Evolutionary conservation across 2,329 filamentous ascomycete species (phyloP).

Genomic region (Fusarium denticulatum): DNA sequence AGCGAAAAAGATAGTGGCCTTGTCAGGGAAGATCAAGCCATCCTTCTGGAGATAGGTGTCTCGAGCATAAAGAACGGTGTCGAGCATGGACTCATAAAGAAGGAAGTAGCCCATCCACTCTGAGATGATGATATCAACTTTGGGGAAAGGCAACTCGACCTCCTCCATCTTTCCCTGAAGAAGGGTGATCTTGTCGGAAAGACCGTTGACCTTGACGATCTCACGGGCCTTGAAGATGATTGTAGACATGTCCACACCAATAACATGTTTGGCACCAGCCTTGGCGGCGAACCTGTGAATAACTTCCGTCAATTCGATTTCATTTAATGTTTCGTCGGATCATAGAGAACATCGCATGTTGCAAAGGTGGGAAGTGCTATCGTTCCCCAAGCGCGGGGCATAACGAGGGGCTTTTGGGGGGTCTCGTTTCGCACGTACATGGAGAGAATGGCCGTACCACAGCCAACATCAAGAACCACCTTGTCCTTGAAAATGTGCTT

Average conservation of each 20-base stretch:
- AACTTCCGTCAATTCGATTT: constrained; percentile 12
- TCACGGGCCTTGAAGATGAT: constrained; percentile 98
- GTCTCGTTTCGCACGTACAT: constrained; percentile 71
- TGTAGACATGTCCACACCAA: constrained; percentile 99
- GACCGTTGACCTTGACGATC: constrained; percentile 91
- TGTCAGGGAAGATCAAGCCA: constrained; percentile 97
- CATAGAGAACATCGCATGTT: neutral
- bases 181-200: constrained; percentile 95
- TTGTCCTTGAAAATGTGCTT: constrained; percentile 87
- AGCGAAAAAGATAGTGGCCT: constrained; percentile 96
- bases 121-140: constrained; percentile 99
- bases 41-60: constrained; percentile 89
- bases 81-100: constrained; percentile 98
- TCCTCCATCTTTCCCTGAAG: constrained; percentile 99
- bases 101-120: constrained; percentile 99
- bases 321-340: neutral
- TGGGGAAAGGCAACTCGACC: constrained; percentile 88
- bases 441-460: constrained; percentile 96
- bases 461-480: constrained; percentile 95
- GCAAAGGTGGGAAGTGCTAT: neutral
- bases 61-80: constrained; percentile 95
- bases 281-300: constrained; percentile 87
- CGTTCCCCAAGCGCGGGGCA: constrained; percentile 30
- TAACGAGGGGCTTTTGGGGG: constrained; percentile 14
- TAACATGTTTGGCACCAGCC: constrained; percentile 97